phyloP scores from a whole-genome alignment of 495 filamentous ascomycete genomes.

The Darksidea phi region DNA sequence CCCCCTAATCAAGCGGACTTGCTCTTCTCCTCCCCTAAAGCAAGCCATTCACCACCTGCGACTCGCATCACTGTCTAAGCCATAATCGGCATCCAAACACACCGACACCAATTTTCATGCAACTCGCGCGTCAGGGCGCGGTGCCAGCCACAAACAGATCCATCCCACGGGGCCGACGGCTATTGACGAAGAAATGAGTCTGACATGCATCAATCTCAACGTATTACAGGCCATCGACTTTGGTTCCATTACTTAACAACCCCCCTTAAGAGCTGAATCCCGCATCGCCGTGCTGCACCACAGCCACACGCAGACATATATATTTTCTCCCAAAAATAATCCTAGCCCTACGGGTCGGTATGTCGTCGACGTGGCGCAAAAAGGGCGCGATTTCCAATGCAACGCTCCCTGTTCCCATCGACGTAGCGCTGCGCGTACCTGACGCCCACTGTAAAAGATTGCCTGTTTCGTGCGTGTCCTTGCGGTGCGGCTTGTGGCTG shows the following conservation, averaged over 20 bases:
- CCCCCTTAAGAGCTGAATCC: too few relatives aligned
- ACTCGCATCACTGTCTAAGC: too few relatives aligned
- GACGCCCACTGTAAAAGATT: background rate
- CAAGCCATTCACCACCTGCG: too few relatives aligned
- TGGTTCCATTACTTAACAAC: too few relatives aligned
- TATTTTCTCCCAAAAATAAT: slow-evolving; percentile 24
- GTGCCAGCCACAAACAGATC: background rate
- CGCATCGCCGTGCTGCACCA: background rate
- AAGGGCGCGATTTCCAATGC: too few relatives aligned
- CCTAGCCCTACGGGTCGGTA: slow-evolving; percentile 11
- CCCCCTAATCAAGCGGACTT: too few relatives aligned
- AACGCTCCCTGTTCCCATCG: background rate
- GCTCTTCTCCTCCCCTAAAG: too few relatives aligned
- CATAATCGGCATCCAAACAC: too few relatives aligned
- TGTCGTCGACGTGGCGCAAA: too few relatives aligned
- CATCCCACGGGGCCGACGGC: slow-evolving; percentile 11
- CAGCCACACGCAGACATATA: slow-evolving; percentile 14
- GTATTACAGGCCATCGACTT: too few relatives aligned
- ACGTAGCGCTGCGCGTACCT: slow-evolving; percentile 5
- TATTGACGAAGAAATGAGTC: too few relatives aligned
- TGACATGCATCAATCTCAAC: too few relatives aligned
- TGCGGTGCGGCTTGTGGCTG: slow-evolving; percentile 16
- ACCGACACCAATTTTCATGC: background rate
- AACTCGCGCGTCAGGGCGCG: background rate
- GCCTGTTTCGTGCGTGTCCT: slow-evolving; percentile 3